phyloP scores from a whole-genome alignment of 2,329 filamentous ascomycete genomes.

The Diaporthe humulicola region DNA sequence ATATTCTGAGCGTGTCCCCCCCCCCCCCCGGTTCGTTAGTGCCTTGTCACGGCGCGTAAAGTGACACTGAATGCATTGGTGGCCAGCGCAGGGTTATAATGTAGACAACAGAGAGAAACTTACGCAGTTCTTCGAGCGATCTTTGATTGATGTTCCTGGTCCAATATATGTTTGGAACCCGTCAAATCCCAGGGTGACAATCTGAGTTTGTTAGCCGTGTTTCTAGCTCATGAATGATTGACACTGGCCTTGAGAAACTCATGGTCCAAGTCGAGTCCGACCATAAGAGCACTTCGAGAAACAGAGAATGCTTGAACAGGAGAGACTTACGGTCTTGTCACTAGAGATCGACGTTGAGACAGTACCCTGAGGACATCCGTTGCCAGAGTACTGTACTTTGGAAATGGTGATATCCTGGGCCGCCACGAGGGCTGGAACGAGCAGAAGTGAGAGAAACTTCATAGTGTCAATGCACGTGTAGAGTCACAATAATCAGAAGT shows the following conservation, averaged over 20 bases:
- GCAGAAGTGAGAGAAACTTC: conserved; percentile 12
- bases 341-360: conserved; percentile 59
- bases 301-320: not conserved
- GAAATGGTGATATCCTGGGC: conserved; percentile 53
- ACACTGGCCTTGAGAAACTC: too few relatives aligned
- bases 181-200: conserved; percentile 63
- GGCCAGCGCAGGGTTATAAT: not conserved
- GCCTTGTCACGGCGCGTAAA: too few relatives aligned
- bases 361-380: conserved; percentile 58
- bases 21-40: too few relatives aligned
- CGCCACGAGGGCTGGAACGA: conserved; percentile 8
- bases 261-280: conserved; percentile 30
- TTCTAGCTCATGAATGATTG: not conserved
- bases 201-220: conserved; percentile 43
- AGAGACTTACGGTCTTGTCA: conserved; percentile 54
- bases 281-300: not conserved
- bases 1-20: not conserved
- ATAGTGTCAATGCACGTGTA: not conserved
- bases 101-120: not conserved
- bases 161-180: conserved; percentile 62
- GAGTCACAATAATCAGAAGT: not conserved
- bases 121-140: conserved; percentile 60
- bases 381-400: conserved; percentile 57
- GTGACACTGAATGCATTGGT: not conserved
- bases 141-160: conserved; percentile 51